Percentiles rank a stretch among this genome's conserved stretches.
phyloP scores from a whole-genome alignment of 768 basidiomycete species.

The Cubamyces lactineus region DNA sequence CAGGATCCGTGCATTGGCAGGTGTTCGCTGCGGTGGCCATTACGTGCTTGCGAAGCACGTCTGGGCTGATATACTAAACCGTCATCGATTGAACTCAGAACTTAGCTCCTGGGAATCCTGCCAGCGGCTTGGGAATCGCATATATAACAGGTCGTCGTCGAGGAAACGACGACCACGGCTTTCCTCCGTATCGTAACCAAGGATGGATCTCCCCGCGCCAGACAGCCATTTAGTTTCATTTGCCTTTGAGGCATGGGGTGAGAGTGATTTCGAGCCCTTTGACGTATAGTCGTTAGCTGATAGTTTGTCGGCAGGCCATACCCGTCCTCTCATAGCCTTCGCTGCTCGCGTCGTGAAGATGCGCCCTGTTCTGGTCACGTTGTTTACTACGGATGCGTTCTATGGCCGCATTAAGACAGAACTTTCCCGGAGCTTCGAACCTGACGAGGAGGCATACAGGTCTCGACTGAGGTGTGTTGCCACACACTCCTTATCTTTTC shows the following conservation, averaged over 20 bases:
- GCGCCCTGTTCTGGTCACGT: background rate
- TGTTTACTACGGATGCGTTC: slow-evolving; percentile 3
- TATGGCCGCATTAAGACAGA: slow-evolving; percentile 8
- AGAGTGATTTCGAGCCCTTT: background rate
- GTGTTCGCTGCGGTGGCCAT: too few relatives aligned
- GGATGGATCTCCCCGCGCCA: background rate
- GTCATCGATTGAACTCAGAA: too few relatives aligned
- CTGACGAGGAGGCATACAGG: background rate
- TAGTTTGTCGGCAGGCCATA: background rate
- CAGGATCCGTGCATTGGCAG: too few relatives aligned
- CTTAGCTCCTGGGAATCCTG: too few relatives aligned
- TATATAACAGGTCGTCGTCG: too few relatives aligned
- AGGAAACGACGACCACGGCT: background rate
- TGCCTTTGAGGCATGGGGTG: slow-evolving; percentile 17
- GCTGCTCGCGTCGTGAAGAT: background rate
- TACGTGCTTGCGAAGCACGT: too few relatives aligned
- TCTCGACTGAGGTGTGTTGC: slow-evolving; percentile 1
- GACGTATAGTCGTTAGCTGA: too few relatives aligned
- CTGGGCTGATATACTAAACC: too few relatives aligned
- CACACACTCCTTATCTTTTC: background rate
- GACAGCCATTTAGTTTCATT: slow-evolving; percentile 6
- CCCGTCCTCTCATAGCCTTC: background rate
- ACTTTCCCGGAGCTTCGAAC: slow-evolving; percentile 15
- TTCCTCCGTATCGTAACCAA: background rate
- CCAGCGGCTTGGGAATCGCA: too few relatives aligned